Percentiles rank a stretch among this genome's conserved stretches.
Conservation (phyloP, 345 rosid species). For the Dovyalis caffra region DNA sequence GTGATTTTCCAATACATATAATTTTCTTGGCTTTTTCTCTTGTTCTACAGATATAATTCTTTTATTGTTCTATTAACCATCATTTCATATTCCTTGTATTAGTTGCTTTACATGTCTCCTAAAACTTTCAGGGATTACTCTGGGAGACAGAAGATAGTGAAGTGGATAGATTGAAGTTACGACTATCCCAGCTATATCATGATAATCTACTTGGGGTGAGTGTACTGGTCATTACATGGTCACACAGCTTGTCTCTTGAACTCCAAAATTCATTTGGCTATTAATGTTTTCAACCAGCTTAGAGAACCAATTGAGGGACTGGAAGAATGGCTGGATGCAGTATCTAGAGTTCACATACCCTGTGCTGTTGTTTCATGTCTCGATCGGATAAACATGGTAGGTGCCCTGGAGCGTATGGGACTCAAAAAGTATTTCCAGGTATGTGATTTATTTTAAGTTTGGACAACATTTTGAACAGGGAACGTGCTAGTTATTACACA, state of each 20-base stretch:
- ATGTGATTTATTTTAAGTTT: slow-evolving; percentile 1
- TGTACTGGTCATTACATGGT: slow-evolving; percentile 10
- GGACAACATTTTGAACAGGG: not conserved
- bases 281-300: slow-evolving; percentile 44
- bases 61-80: too few species aligned
- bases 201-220: slow-evolving; percentile 67
- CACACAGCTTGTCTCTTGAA: slow-evolving; percentile 8
- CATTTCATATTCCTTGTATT: too few species aligned
- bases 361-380: slow-evolving; percentile 95
- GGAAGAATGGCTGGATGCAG: slow-evolving; percentile 86
- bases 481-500: not conserved
- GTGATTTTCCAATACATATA: too few species aligned
- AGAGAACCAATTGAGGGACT: slow-evolving; percentile 71
- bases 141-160: slow-evolving; percentile 66
- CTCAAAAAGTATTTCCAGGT: slow-evolving; percentile 91
- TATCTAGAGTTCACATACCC: slow-evolving; percentile 72
- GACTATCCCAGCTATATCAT: slow-evolving; percentile 65
- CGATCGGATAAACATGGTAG: slow-evolving; percentile 73
- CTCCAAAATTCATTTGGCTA: slow-evolving; percentile 3
- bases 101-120: slow-evolving; percentile 1
- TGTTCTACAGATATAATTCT: too few species aligned
- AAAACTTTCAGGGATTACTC: slow-evolving; percentile 57
- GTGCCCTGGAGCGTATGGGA: slow-evolving; percentile 66
- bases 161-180: slow-evolving; percentile 55
- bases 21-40: too few species aligned